Conservation (phyloP, 2,329 filamentous ascomycete genomes). For the Gyromitra esculenta region DNA sequence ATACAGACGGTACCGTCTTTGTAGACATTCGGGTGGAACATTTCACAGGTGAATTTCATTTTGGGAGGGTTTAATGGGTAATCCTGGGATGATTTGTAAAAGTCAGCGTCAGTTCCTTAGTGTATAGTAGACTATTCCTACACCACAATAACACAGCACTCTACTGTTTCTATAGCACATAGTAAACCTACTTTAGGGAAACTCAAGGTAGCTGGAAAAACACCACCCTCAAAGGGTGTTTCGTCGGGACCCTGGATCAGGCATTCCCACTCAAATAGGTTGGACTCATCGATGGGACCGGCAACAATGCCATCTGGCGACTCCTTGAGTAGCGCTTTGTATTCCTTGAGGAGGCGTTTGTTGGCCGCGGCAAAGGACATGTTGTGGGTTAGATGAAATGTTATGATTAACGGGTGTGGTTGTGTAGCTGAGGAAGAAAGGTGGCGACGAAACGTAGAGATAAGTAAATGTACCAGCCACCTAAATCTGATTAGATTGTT, state of each 20-base stretch:
- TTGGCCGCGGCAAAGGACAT: constrained; percentile 62
- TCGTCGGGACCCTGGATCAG: constrained; percentile 94
- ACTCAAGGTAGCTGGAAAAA: constrained; percentile 93
- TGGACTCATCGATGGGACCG: constrained; percentile 90
- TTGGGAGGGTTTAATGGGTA: constrained; percentile 95
- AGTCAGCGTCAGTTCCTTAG: constrained; percentile 1
- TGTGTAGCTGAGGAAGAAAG: not conserved
- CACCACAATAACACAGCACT: not conserved
- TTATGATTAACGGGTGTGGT: not conserved
- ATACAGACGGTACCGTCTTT: constrained; percentile 93
- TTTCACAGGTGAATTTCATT: constrained; percentile 93
- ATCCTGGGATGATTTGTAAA: constrained; percentile 64
- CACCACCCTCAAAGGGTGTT: constrained; percentile 93
- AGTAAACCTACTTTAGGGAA: constrained; percentile 72
- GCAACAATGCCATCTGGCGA: constrained; percentile 98
- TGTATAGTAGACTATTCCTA: not conserved
- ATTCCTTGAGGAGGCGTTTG: constrained; percentile 92
- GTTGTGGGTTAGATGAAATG: constrained; percentile 3
- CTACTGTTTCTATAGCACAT: not conserved
- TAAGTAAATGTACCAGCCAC: not conserved
- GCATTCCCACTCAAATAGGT: constrained; percentile 95
- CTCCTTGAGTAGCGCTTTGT: constrained; percentile 90
- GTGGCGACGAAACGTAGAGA: not conserved
- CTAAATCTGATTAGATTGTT: not conserved
- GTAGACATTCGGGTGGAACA: constrained; percentile 98